Conservation (phyloP, 1,284 basidiomycete genomes). For the Trichosporon sp. region DNA sequence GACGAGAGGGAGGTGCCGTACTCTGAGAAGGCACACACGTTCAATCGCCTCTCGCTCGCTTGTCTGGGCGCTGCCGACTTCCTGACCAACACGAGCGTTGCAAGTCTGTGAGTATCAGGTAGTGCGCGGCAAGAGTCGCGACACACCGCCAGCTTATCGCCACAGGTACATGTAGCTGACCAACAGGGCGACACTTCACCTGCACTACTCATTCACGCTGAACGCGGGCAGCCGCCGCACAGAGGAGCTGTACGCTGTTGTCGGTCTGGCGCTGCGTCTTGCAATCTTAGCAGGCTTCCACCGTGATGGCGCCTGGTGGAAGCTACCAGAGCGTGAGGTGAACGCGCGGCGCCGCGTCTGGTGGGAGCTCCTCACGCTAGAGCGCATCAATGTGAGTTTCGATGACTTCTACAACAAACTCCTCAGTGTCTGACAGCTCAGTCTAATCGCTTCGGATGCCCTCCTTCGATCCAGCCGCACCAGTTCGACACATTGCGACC, state of each 20-base stretch:
- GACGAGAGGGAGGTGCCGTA: not conserved
- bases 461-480: not conserved
- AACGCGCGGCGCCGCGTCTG: not conserved
- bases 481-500: not conserved
- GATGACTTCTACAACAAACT: not conserved
- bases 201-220: conserved; percentile 4
- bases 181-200: not conserved
- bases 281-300: not conserved
- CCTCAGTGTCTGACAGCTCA: too few relatives aligned
- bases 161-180: not conserved
- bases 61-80: not conserved
- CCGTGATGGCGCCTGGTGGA: not conserved
- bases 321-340: not conserved
- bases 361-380: not conserved
- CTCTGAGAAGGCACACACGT: not conserved
- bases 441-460: not conserved
- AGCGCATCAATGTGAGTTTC: not conserved
- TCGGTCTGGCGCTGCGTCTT: not conserved
- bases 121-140: too few relatives aligned
- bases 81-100: not conserved
- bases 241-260: not conserved
- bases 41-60: not conserved
- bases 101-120: not conserved
- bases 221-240: not conserved
- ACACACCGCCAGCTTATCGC: too few relatives aligned